These are phyloP conservation scores for Chenopodium album DNA, from an alignment of 148 eudicot genomes.

Conservation along the genomic window DNA sequence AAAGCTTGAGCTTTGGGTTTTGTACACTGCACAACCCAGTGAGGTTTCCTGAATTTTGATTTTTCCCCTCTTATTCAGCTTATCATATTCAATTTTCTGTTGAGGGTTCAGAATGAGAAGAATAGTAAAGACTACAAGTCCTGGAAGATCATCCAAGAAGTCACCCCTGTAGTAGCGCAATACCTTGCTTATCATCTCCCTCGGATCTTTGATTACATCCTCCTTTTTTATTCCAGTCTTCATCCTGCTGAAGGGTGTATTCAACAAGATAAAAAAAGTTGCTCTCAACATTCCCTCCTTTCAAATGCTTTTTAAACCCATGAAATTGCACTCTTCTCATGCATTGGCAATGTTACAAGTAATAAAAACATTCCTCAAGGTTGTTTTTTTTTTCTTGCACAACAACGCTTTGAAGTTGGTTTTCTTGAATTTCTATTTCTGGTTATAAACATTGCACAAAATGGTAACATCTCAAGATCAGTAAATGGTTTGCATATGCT, in stretches of 20 bases:
- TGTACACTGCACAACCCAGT: conserved; percentile 65
- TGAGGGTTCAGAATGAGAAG: conserved; percentile 57
- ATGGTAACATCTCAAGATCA: too few relatives aligned
- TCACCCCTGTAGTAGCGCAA: conserved; percentile 88
- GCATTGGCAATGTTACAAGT: too few relatives aligned
- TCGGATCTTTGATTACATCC: conserved; percentile 60
- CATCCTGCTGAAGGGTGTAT: too few relatives aligned
- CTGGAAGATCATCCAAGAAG: conserved; percentile 84
- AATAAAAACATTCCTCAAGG: too few relatives aligned
- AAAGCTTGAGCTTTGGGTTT: conserved; percentile 64
- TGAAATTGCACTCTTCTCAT: too few relatives aligned
- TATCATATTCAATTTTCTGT: conserved; percentile 44
- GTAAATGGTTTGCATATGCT: too few relatives aligned
- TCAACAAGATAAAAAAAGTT: too few relatives aligned
- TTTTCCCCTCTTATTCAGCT: conserved; percentile 45
- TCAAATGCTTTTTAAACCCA: conserved; percentile 18
- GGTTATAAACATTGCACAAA: too few relatives aligned
- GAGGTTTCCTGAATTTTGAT: conserved; percentile 59
- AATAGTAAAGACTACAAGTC: conserved; percentile 76
- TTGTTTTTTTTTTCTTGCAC: too few relatives aligned
- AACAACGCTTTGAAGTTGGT: too few relatives aligned
- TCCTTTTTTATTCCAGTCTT: conserved; percentile 44
- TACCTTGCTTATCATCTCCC: conserved; percentile 83
- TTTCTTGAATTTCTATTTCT: too few relatives aligned
- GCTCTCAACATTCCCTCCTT: not conserved